These are phyloP conservation scores for Pseudocercospora pini-densiflorae DNA, from an alignment of 2,329 filamentous ascomycete genomes.

Conservation along the genomic window DNA sequence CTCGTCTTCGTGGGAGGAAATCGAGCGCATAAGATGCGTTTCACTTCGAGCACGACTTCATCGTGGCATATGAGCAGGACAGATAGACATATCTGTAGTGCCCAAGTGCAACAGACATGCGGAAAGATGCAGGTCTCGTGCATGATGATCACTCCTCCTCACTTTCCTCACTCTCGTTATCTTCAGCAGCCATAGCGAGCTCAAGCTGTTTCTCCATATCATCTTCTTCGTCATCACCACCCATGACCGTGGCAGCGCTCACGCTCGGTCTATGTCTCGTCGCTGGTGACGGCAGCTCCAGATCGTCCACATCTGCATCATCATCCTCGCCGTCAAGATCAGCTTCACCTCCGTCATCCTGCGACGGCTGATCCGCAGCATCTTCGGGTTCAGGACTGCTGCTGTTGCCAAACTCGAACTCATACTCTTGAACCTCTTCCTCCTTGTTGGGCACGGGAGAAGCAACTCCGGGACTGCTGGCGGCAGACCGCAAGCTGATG, in stretches of 20 bases:
- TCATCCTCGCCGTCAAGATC: slow-evolving; percentile 30
- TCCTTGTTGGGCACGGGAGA: slow-evolving; percentile 28
- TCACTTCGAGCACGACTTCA: background rate
- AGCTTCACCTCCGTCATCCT: slow-evolving; percentile 26
- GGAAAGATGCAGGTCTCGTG: background rate
- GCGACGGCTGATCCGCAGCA: slow-evolving; percentile 1
- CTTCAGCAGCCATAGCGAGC: slow-evolving; percentile 44
- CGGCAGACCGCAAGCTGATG: slow-evolving; percentile 50
- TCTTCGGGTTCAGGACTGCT: slow-evolving; percentile 26
- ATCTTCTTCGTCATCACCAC: slow-evolving; percentile 44
- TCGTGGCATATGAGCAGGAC: background rate
- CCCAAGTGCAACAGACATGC: background rate
- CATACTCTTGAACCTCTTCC: slow-evolving; percentile 30
- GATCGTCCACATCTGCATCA: slow-evolving; percentile 42
- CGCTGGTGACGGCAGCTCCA: slow-evolving; percentile 36
- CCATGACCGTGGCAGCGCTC: slow-evolving; percentile 25
- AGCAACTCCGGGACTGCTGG: slow-evolving; percentile 40
- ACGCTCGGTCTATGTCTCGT: slow-evolving; percentile 33
- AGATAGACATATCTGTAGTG: background rate
- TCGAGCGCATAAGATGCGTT: background rate
- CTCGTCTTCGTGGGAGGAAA: background rate
- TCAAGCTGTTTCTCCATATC: slow-evolving; percentile 50
- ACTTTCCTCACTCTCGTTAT: slow-evolving; percentile 47
- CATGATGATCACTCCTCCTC: slow-evolving; percentile 45
- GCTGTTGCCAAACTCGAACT: slow-evolving; percentile 37